Percentiles rank a stretch among this genome's conserved stretches.
Evolutionary conservation across 2,329 filamentous ascomycete species (phyloP).

Genomic region (Aureobasidium sp.): DNA sequence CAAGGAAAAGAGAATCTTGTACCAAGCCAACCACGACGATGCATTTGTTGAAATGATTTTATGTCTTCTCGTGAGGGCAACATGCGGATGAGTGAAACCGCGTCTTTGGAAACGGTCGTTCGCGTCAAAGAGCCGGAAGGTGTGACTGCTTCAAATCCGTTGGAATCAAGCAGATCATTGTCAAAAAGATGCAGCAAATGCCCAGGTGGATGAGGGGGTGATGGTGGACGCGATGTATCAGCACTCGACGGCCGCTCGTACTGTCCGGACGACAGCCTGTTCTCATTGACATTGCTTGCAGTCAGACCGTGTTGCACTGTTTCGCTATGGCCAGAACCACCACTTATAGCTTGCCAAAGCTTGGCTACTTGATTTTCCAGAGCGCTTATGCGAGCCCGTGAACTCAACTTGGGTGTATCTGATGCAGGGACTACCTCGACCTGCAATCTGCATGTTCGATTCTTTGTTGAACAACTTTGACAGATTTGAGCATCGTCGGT

Average conservation of each 20-base stretch:
- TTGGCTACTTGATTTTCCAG: slow-evolving; percentile 22
- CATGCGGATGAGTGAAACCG: slow-evolving; percentile 18
- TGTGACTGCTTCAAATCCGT: slow-evolving; percentile 10
- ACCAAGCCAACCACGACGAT: slow-evolving; percentile 26
- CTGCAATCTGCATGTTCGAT: slow-evolving; percentile 22
- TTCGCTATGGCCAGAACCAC: slow-evolving; percentile 15
- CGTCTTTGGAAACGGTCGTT: not conserved
- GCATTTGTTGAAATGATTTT: slow-evolving; percentile 21
- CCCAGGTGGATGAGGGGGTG: slow-evolving; percentile 23
- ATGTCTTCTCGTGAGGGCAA: slow-evolving; percentile 26
- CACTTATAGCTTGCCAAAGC: slow-evolving; percentile 19
- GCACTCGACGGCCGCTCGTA: not conserved
- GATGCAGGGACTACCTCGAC: slow-evolving; percentile 17
- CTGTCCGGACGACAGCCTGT: not conserved
- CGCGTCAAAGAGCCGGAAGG: not conserved
- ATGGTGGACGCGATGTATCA: slow-evolving; percentile 17
- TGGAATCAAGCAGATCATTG: slow-evolving; percentile 25
- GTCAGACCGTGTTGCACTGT: slow-evolving; percentile 4
- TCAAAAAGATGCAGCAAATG: slow-evolving; percentile 29
- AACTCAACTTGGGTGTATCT: slow-evolving; percentile 19
- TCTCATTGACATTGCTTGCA: not conserved
- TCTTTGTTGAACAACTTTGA: slow-evolving; percentile 20
- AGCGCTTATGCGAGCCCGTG: slow-evolving; percentile 22
- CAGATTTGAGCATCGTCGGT: slow-evolving; percentile 22
- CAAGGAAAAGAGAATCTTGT: slow-evolving; percentile 24